Conservation (phyloP, 441 rosid species). For the Viola pubescens region DNA sequence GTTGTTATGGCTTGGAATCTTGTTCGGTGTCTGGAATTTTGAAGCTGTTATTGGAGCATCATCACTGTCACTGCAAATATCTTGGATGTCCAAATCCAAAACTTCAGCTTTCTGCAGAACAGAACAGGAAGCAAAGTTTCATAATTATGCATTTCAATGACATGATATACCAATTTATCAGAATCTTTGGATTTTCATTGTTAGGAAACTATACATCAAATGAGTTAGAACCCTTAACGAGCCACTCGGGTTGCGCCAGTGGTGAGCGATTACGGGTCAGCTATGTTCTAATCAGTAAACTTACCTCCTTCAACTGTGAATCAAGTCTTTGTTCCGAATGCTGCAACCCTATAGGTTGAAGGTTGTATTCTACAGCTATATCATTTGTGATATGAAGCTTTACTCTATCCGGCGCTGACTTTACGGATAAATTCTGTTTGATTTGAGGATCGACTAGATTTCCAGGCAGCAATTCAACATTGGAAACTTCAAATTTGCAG, state of each 20-base stretch:
- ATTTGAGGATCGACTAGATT: slow-evolving; percentile 25
- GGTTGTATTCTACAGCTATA: slow-evolving; percentile 12
- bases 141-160: no score
- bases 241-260: no score
- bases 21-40: not conserved
- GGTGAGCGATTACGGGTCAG: not conserved
- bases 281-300: not conserved
- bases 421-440: slow-evolving; percentile 20
- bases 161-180: no score
- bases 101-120: slow-evolving; percentile 13
- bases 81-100: slow-evolving; percentile 10
- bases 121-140: not conserved
- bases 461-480: slow-evolving; percentile 24
- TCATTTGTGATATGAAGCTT: slow-evolving; percentile 15
- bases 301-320: not conserved
- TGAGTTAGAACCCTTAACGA: no score
- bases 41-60: slow-evolving; percentile 3
- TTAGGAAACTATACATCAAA: no score
- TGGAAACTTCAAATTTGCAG: slow-evolving; percentile 20
- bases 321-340: not conserved
- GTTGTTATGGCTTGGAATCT: not conserved
- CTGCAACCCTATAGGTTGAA: slow-evolving; percentile 6
- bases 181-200: not conserved
- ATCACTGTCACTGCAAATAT: slow-evolving; percentile 6
- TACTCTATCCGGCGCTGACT: slow-evolving; percentile 1